Percentiles rank a stretch among this genome's conserved stretches.
Conservation (phyloP, 2,329 filamentous ascomycete species). For the Chrysosporium keratinophilum region DNA sequence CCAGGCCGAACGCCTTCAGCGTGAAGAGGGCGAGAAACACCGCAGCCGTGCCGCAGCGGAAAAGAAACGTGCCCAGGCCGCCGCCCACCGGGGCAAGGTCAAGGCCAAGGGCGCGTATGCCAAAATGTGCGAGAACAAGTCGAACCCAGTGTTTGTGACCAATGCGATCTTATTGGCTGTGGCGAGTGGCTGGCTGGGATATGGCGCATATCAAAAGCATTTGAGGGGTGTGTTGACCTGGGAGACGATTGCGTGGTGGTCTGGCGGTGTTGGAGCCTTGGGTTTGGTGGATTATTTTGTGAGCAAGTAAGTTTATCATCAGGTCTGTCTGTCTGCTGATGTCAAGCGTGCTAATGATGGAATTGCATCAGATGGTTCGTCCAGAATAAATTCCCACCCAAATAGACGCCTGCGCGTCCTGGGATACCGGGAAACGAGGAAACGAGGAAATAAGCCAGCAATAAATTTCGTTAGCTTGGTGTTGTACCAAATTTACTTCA, state of each 20-base stretch:
- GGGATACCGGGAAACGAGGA: too few species aligned
- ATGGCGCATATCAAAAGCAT: slow-evolving; percentile 41
- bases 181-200: slow-evolving; percentile 35
- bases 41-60: slow-evolving; percentile 23
- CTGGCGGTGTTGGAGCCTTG: slow-evolving; percentile 36
- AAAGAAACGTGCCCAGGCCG: slow-evolving; percentile 27
- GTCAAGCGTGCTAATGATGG: neutral
- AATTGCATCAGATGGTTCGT: slow-evolving; percentile 38
- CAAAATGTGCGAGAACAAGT: slow-evolving; percentile 31
- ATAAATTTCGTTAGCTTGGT: neutral
- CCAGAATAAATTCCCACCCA: slow-evolving; percentile 42
- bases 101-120: slow-evolving; percentile 22
- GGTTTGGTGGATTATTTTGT: slow-evolving; percentile 40
- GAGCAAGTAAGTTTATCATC: slow-evolving; percentile 37
- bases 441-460: too few species aligned
- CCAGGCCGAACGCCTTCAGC: slow-evolving; percentile 37
- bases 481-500: neutral
- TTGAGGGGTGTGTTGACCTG: slow-evolving; percentile 37
- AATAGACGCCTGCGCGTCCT: slow-evolving; percentile 24
- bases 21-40: slow-evolving; percentile 26
- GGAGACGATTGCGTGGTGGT: slow-evolving; percentile 35
- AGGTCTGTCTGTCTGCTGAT: neutral
- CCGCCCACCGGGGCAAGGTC: slow-evolving; percentile 20
- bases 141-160: slow-evolving; percentile 39
- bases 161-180: slow-evolving; percentile 38